Evolutionary conservation across 257 asterid genomes (phyloP), one percentile per base, ranked within the genome.

Genomic region (Nicotiana undulata): DNA sequence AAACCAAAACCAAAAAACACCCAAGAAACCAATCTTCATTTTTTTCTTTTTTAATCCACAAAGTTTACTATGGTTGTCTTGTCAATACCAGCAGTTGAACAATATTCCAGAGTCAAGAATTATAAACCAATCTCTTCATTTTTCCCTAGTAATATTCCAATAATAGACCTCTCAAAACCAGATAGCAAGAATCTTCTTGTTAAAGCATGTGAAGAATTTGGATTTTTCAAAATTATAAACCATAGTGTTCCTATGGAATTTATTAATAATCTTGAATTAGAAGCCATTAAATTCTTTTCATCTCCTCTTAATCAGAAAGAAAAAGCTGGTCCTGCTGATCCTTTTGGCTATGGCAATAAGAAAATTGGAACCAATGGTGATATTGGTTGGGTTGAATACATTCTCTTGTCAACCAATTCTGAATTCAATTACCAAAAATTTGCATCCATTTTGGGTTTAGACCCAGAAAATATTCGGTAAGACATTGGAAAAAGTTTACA

Each of bases 371-470:
- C 34, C 3, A 70, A 70, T 44, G 77, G 77, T 40, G 77, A 70
- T 70, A 56, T 70, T 70, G 77, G 77, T 44, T 70, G 77, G 77
- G 58, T 70, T 22, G 77, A 70, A 70, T 70, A 70, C 20, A 70
- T 70, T 70, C 77, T 70, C 9, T 70, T 70, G 59, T 70, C 77
- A 70, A 22, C 77, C 12, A 44, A 70, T 44, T 22, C 77, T 44
- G 59, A 70, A 0, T 70, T 70, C 59, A 70, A 70, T 44, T 44
- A 44, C 77, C 58, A 70, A n/a, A 70, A 44, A 13, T 70, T 70
- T 70, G 77, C 77, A 44, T 44, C 77, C 4, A 55, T 59, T 10
- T 16, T 77, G 49, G 77, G 59, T 70, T 12, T 70, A 1, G 46
- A 70, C 13, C 58, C 58, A 44, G 10, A 70, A 70, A 10, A 70